Base-by-base conservation (phyloP, 1,284 basidiomycete species). In the Wallemia ichthyophaga region DNA sequence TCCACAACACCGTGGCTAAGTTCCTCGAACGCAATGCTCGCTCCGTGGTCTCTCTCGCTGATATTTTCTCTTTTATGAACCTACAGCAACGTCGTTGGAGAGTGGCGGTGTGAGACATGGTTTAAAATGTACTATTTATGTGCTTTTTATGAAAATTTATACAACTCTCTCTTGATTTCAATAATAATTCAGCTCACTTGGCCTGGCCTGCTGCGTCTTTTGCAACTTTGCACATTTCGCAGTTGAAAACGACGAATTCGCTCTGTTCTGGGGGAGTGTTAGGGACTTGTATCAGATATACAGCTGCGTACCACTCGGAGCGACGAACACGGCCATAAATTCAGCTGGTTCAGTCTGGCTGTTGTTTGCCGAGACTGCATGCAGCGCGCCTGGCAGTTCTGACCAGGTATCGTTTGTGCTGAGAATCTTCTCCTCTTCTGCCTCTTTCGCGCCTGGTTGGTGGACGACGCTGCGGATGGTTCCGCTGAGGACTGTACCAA, bases 31-130 rank as follows among this genome's bases (percentile, higher is more conserved):
- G 27, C 25, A 56, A 56, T 21, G 55, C 25, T 17, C 19, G 55
- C 13, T 25, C 25, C n/a, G 24, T 56, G 5, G 55, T 56, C 13
- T 11, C 55, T 19, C 55, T 56, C n/a, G 25, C 55, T 25, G 55
- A 56, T 27, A 25, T 56, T n/a, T 56, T 56, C 55, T 27, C 24
- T 11, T 56, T 56, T 24, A 56, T 56, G 55, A 56, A 56, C 25
- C 9, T 56, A 2, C 55, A 17, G 3, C 15, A 27, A 24, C 55
- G 55, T 3, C 3, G 55, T 25, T 56, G 55, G 55, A 56, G 17
- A 56, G 37, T 48, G n/a, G 37, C 13, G 9, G n/a, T 21, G 7
- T 48, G 37, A 48, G 37, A 11, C 17, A 7, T 11, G n/a, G 37
- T 3, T 48, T 31, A 7, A 17, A 31, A 17, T 7, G 28, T 31